Conservation (phyloP, 2,329 filamentous ascomycete genomes). For the Monosporascus ibericus region DNA sequence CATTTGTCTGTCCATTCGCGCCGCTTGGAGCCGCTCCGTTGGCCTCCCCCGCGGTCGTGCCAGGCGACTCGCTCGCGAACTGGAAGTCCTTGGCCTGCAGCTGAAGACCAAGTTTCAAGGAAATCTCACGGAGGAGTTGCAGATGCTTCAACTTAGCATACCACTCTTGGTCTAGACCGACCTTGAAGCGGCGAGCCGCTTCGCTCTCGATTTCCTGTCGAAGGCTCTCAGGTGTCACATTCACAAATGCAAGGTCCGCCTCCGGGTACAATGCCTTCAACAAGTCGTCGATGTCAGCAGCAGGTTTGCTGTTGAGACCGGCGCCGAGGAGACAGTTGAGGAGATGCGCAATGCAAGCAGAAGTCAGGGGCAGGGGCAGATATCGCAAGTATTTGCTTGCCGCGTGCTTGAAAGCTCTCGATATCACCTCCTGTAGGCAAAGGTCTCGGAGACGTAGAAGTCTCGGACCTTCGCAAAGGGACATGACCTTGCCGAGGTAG, state of each 20-base stretch:
- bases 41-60: conserved; percentile 20
- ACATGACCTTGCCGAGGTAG: conserved; percentile 82
- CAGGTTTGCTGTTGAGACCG: conserved; percentile 69
- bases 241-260: conserved; percentile 73
- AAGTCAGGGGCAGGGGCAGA: conserved; percentile 72
- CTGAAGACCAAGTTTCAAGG: conserved; percentile 85
- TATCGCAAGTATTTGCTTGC: conserved; percentile 72
- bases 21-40: conserved; percentile 28
- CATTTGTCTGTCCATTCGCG: conserved; percentile 35
- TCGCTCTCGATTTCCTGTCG: conserved; percentile 65
- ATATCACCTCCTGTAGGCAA: conserved; percentile 84
- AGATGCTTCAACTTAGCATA: conserved; percentile 60
- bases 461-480: conserved; percentile 62
- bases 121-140: conserved; percentile 84
- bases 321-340: conserved; percentile 88
- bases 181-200: conserved; percentile 69
- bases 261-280: conserved; percentile 75
- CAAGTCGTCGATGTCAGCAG: conserved; percentile 68
- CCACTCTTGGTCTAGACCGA: conserved; percentile 65
- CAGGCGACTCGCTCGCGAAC: conserved; percentile 44
- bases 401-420: conserved; percentile 93
- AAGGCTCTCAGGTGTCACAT: conserved; percentile 68
- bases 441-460: conserved; percentile 73
- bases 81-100: conserved; percentile 71
- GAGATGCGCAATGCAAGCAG: conserved; percentile 75